A percentile compares a stretch with the other conserved stretches of the same genome.
phyloP scores from a whole-genome alignment of 208 protist species.

The Lotmaria passim region DNA sequence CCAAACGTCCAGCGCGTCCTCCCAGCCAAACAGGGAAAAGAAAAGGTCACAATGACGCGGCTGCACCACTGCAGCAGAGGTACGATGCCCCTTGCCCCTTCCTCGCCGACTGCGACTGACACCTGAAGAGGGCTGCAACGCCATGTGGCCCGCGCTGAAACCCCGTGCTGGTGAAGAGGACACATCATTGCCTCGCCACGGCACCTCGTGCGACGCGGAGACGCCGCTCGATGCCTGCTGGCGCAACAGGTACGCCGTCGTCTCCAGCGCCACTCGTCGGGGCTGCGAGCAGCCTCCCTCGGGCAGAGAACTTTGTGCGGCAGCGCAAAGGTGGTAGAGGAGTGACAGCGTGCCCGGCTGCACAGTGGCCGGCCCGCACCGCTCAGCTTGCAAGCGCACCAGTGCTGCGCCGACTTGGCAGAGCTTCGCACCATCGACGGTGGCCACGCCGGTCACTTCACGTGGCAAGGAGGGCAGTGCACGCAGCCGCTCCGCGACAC shows the following conservation, averaged over 20 bases:
- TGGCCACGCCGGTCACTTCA: background rate
- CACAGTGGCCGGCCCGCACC: slow-evolving; percentile 32
- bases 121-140: background rate
- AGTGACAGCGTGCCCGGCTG: slow-evolving; percentile 38
- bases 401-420: slow-evolving; percentile 24
- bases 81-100: background rate
- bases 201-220: background rate
- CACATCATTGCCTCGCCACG: background rate
- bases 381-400: slow-evolving; percentile 36
- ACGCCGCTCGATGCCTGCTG: background rate
- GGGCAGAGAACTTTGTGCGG: slow-evolving; percentile 14
- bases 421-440: slow-evolving; percentile 6
- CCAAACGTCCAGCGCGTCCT: slow-evolving; percentile 48
- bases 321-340: slow-evolving; percentile 51
- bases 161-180: too few species aligned
- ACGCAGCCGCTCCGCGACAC: slow-evolving; percentile 39
- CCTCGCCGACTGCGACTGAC: background rate
- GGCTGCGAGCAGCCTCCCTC: slow-evolving; percentile 2
- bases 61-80: slow-evolving; percentile 8
- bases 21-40: slow-evolving; percentile 58
- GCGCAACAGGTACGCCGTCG: slow-evolving; percentile 36
- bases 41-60: slow-evolving; percentile 41
- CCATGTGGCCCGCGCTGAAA: too few species aligned
- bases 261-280: slow-evolving; percentile 24
- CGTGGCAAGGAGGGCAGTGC: background rate